Evolutionary conservation across 2,329 filamentous ascomycete species (phyloP).

Genomic region (Aspergillus quadricinctus): DNA sequence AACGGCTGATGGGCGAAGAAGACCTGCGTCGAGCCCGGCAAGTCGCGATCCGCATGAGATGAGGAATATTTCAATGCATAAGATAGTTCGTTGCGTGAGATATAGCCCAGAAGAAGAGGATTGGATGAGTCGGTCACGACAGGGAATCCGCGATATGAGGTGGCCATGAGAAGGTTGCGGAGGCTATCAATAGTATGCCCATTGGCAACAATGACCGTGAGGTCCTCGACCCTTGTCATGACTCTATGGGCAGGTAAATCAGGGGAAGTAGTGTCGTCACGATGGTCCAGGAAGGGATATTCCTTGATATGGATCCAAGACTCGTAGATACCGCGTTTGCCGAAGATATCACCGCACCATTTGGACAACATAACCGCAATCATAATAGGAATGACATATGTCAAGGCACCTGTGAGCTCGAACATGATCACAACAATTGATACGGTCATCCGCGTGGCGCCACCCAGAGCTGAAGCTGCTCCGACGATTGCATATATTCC

Average conservation of each 20-base stretch:
- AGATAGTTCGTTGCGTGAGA: slow-evolving; percentile 81
- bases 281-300: slow-evolving; percentile 92
- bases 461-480: slow-evolving; percentile 87
- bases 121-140: slow-evolving; percentile 75
- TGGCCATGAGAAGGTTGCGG: slow-evolving; percentile 63
- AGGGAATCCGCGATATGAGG: slow-evolving; percentile 86
- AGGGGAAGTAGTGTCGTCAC: slow-evolving; percentile 71
- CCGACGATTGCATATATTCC: slow-evolving; percentile 96
- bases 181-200: slow-evolving; percentile 82
- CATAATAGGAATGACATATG: slow-evolving; percentile 98
- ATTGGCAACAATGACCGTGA: slow-evolving; percentile 79
- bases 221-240: slow-evolving; percentile 89
- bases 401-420: slow-evolving; percentile 91
- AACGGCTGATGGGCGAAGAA: slow-evolving; percentile 82
- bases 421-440: slow-evolving; percentile 99
- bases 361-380: slow-evolving; percentile 97
- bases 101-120: slow-evolving; percentile 83
- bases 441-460: slow-evolving; percentile 92
- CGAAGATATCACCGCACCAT: slow-evolving; percentile 96
- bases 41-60: slow-evolving; percentile 40
- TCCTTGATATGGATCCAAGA: slow-evolving; percentile 95
- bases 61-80: slow-evolving; percentile 69
- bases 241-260: slow-evolving; percentile 82
- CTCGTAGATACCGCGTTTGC: slow-evolving; percentile 90
- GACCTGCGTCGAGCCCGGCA: slow-evolving; percentile 69